Conservation (phyloP, 2,329 filamentous ascomycete genomes). For the Ceratocystis cacaofunesta region DNA sequence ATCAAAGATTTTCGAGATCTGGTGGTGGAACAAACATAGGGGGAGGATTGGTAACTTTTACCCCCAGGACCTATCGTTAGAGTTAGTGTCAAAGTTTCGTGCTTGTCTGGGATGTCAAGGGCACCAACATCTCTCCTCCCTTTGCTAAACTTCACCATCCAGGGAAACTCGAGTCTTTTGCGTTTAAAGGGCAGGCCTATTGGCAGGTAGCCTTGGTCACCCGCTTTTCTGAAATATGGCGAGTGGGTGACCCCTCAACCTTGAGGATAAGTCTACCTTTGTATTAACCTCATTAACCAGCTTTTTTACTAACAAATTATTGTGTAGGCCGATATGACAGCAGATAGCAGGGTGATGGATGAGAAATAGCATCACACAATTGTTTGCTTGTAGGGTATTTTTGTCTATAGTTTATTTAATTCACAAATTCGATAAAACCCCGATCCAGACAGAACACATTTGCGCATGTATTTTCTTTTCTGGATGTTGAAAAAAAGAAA, state of each 20-base stretch:
- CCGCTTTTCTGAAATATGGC: background rate
- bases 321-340: background rate
- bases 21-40: slow-evolving; percentile 13
- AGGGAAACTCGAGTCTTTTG: background rate
- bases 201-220: background rate
- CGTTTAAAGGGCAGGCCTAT: background rate
- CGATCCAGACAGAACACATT: too few relatives aligned
- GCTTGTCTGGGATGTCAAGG: slow-evolving; percentile 52
- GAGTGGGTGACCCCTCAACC: slow-evolving; percentile 5
- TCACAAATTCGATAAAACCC: too few relatives aligned
- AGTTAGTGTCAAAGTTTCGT: slow-evolving; percentile 88
- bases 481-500: background rate
- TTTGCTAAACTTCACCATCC: background rate
- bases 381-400: too few relatives aligned
- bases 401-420: too few relatives aligned
- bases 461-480: background rate
- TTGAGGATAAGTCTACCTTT: slow-evolving; percentile 7
- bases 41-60: slow-evolving; percentile 18
- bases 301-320: background rate
- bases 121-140: background rate
- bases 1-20: slow-evolving; percentile 16
- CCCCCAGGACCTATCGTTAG: slow-evolving; percentile 62
- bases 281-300: background rate
- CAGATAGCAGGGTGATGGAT: background rate
- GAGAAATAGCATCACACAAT: background rate